Evolutionary conservation across 1,139 yeast genomes (phyloP).

Genomic region (Scheffersomyces parashehatae): DNA sequence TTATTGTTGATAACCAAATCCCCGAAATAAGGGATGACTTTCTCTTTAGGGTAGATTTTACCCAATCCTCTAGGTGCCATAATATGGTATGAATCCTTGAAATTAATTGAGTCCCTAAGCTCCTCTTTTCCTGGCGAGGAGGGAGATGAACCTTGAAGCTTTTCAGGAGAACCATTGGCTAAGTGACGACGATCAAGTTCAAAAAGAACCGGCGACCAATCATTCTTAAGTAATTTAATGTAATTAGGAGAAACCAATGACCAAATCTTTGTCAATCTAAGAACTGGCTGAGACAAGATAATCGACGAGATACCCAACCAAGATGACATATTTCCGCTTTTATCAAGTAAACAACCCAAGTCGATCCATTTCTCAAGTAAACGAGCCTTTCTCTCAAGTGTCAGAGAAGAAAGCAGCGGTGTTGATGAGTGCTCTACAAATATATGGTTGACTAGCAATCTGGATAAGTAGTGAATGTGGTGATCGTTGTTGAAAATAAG

Average conservation of each 20-base stretch:
- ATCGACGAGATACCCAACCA: slow-evolving; percentile 92
- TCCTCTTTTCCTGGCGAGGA: slow-evolving; percentile 7
- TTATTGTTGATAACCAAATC: slow-evolving; percentile 54
- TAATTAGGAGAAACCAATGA: slow-evolving; percentile 62
- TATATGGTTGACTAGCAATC: slow-evolving; percentile 70
- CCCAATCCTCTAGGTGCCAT: slow-evolving; percentile 92
- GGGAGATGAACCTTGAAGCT: slow-evolving; percentile 4
- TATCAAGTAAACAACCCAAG: slow-evolving; percentile 75
- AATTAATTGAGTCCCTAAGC: slow-evolving; percentile 4
- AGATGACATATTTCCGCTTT: slow-evolving; percentile 88
- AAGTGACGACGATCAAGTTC: slow-evolving; percentile 80
- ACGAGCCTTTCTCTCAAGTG: slow-evolving; percentile 57
- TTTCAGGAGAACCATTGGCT: slow-evolving; percentile 31
- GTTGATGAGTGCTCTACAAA: slow-evolving; percentile 45
- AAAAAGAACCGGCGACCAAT: slow-evolving; percentile 93
- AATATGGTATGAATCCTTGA: slow-evolving; percentile 60
- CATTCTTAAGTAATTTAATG: slow-evolving; percentile 66
- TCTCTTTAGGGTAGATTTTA: slow-evolving; percentile 68
- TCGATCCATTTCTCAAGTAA: slow-evolving; percentile 83
- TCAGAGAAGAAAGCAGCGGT: slow-evolving; percentile 13
- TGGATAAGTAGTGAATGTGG: slow-evolving; percentile 76
- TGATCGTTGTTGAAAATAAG: slow-evolving; percentile 64
- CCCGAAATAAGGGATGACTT: slow-evolving; percentile 89
- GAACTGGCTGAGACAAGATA: slow-evolving; percentile 78
- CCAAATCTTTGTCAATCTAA: slow-evolving; percentile 80